These are phyloP conservation scores for Synchytrium microbalum DNA, from an alignment of 371 early-diverging fungal genomes.

Conservation along the genomic window DNA sequence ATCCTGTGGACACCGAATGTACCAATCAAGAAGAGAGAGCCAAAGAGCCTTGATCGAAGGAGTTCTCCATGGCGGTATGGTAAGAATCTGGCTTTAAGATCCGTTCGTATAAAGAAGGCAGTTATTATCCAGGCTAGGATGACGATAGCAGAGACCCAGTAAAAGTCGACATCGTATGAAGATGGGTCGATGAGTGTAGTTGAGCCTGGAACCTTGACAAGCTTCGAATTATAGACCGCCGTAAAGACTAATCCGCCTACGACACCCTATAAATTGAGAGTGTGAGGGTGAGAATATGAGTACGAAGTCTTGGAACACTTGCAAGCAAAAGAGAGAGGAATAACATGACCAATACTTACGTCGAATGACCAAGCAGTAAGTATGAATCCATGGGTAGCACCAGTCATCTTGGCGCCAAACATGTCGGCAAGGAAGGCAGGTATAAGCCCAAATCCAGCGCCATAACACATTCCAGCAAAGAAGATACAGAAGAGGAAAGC, in stretches of 20 bases:
- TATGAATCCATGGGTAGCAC: conserved; percentile 41
- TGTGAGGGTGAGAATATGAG: too few species aligned
- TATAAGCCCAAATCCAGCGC: conserved; percentile 33
- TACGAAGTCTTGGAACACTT: not conserved
- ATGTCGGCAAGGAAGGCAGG: conserved; percentile 61
- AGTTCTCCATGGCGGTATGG: not conserved
- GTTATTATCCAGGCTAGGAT: conserved; percentile 37
- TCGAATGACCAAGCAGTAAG: conserved; percentile 10
- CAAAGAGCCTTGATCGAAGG: not conserved
- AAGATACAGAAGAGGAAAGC: conserved; percentile 36
- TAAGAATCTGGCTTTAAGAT: conserved; percentile 33
- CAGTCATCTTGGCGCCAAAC: conserved; percentile 58
- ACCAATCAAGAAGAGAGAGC: not conserved
- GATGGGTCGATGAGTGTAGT: not conserved
- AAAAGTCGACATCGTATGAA: conserved; percentile 15
- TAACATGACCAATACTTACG: not conserved
- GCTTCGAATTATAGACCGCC: conserved; percentile 37
- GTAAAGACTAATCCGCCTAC: conserved; percentile 56
- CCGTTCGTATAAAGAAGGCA: conserved; percentile 47
- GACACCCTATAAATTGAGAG: conserved; percentile 58
- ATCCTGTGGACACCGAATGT: not conserved
- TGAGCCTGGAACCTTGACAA: not conserved
- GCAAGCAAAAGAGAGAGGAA: too few species aligned
- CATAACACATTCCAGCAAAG: conserved; percentile 40
- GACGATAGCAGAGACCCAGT: conserved; percentile 50